Evolutionary conservation across 2,329 filamentous ascomycete species (phyloP), one percentile per base, ranked within the genome.

Genomic region (Phoma sp.): DNA sequence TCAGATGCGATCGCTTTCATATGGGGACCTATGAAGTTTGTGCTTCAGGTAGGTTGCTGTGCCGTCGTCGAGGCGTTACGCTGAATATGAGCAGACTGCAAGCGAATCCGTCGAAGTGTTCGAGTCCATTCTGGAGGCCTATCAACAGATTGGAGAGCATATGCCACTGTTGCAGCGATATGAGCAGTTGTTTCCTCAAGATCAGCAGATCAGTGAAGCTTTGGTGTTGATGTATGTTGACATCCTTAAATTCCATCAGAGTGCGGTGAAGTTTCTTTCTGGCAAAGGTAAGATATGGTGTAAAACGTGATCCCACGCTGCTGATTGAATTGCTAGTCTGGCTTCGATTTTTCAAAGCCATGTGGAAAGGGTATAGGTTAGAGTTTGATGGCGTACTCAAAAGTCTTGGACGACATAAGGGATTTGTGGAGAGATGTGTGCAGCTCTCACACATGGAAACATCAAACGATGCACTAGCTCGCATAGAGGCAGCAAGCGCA

Each of bases 221-320:
- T 61, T 79, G 3, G 64, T 57, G 18, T 14, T 70, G 13, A 73
- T 78, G 5, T 78, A 74, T 40, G 57, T 62, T 5, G 75, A 78
- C 44, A 72, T 76, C 8, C 61, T 79, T 0, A 69, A 73, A 2
- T 79, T 79, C 48, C 76, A 78, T 50, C 55, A 60, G 23, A 52
- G 64, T 29, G 70, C 74, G 0, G 52, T 77, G 38, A 57, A 63
- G 29, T 68, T 65, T 48, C 68, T 69, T n/a, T 48, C 52, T 4
- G 61, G 62, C 4, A 61, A 47, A 39, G 10, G 66, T 68, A 47
- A 43, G 38, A 14, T 3, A 9, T 14, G 4, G 9, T 11, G 10
- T 2, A 14, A 9, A n/a, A 9, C 14, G 11, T 29, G 4, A 9
- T 9, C 4, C n/a, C 4, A n/a, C 9, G n/a, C 38, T 9, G 10